These are phyloP conservation scores for Hordeum marinum DNA, from an alignment of 176 grass and related monocot species.

Conservation along the genomic window DNA sequence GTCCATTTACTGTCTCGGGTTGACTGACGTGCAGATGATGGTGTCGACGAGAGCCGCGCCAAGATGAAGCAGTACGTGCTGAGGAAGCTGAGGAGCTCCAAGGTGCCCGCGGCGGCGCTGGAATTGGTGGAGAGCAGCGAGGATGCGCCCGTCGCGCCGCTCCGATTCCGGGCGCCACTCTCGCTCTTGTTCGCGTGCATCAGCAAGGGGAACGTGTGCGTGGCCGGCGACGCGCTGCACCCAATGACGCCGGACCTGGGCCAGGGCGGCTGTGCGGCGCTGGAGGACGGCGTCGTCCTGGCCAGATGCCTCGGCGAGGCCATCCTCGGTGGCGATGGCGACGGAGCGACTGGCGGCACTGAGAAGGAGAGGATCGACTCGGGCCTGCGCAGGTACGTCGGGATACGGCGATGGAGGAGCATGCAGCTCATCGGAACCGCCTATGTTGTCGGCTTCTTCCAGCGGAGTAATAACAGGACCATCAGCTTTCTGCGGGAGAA, in stretches of 20 bases:
- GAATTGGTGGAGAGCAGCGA: background rate
- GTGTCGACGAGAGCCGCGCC: slow-evolving; percentile 17
- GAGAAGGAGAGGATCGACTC: slow-evolving; percentile 16
- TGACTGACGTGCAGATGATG: slow-evolving; percentile 8
- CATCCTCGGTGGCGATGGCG: background rate
- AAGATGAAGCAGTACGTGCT: slow-evolving; percentile 5
- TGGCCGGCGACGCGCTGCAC: slow-evolving; percentile 4
- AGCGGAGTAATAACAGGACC: slow-evolving; percentile 16
- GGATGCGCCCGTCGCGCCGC: background rate
- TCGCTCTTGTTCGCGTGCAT: background rate
- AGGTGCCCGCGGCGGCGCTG: background rate
- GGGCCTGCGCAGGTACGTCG: slow-evolving; percentile 21
- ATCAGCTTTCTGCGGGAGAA: slow-evolving; percentile 34
- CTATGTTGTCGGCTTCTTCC: slow-evolving; percentile 20
- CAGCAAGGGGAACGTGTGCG: background rate
- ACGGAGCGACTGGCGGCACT: background rate
- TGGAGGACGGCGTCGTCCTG: background rate
- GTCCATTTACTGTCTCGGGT: background rate
- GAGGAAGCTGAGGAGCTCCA: background rate
- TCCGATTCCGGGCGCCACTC: background rate
- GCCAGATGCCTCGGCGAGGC: background rate
- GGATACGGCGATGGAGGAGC: slow-evolving; percentile 45
- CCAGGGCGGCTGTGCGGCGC: slow-evolving; percentile 3
- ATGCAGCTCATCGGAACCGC: slow-evolving; percentile 25
- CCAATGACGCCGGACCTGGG: slow-evolving; percentile 6